Base-by-base conservation (phyloP, 495 filamentous ascomycete genomes). In the Xylaria bambusicola region DNA sequence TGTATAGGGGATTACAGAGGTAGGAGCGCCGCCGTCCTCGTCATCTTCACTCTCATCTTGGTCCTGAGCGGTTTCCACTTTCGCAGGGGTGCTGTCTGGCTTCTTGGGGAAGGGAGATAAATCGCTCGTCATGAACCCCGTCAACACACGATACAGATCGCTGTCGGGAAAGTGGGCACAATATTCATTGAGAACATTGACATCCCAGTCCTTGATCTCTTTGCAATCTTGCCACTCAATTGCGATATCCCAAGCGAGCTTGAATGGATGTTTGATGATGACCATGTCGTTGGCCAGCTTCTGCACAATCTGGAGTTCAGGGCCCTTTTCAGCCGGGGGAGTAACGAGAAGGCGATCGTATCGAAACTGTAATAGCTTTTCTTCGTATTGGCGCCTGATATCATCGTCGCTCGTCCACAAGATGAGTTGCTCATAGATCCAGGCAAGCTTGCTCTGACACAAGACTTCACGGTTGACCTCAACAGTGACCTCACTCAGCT, bases 381-480 rank as follows among this genome's bases (percentile, higher is more conserved):
- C 92, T 71, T 98, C 95, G 65, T 93, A 94, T 35, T 83, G 78
- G 40, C 92, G 86, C 38, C 94, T 85, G 24, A 90, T 71, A 18
- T 91, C 88, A 65, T 98, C 94, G 68, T 97, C 91, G 45, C 84
- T 84, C 21, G 86, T 82, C 95, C 94, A 98, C 66, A 97, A 84
- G 57, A 96, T 89, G 38, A 97, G 82, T 41, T 90, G 80, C 33
- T 83, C 82, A 68, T 96, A 98, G 20, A 96, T 68, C 8, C 82
- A 66, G 65, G 90, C 90, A 33, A 98, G 71, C 52, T 83, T 72
- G 73, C 88, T 94, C 38, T 80, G 75, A 33, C 75, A 77, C 53
- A 89, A 83, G 6, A 96, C 86, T 67, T 98, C 95, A 9, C 88
- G 80, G 66, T 92, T 96, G 31, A 97, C 94, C 53, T 97, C 91